Evolutionary conservation across 306 rosid species (phyloP), one percentile per base, ranked within the genome.

Genomic region (Adenanthera pavonina): DNA sequence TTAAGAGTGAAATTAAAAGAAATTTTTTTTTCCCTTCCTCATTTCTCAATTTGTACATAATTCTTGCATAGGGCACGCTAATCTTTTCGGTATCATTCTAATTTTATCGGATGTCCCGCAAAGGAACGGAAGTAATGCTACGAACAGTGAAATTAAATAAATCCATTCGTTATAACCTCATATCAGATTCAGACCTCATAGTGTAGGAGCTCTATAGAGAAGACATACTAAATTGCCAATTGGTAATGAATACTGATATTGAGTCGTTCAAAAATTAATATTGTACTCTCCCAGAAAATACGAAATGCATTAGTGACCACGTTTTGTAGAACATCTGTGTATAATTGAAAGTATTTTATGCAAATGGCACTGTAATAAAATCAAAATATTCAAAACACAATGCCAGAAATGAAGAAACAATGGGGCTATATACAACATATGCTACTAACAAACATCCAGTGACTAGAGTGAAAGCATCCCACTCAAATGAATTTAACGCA

Each of bases 401-500:
- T 14, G n/a, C 46, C 34, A 71, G 66, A 72, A 60, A 36, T 51
- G 70, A 78, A 2, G 30, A 68, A 78, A 72, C 49, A 54, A 59
- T 57, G 56, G 17, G 25, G 68, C 48, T 47, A 16, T 46, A 40
- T 41, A 67, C 49, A 81, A 34, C 48, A 10, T 57, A 67, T 6
- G 5, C 52, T 41, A 40, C 25, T 47, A 20, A 49, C 57, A 40
- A 57, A 11, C 72, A 69, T 43, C 75, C 1, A 15, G 46, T 41
- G 19, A 44, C 75, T 43, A 80, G 46, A 41, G 46, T 41, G 8
- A 36, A 62, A 76, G 38, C 35, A 51, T 68, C 57, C 13, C 53
- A 61, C 34, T n/a, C 49, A 68, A 69, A 82, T 35, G 72, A 56
- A 47, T 8, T 52, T 70, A 46, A 56, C 56, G 40, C n/a, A 72